Conservation (phyloP, 148 eudicot species). For the Rhododendron simsii region DNA sequence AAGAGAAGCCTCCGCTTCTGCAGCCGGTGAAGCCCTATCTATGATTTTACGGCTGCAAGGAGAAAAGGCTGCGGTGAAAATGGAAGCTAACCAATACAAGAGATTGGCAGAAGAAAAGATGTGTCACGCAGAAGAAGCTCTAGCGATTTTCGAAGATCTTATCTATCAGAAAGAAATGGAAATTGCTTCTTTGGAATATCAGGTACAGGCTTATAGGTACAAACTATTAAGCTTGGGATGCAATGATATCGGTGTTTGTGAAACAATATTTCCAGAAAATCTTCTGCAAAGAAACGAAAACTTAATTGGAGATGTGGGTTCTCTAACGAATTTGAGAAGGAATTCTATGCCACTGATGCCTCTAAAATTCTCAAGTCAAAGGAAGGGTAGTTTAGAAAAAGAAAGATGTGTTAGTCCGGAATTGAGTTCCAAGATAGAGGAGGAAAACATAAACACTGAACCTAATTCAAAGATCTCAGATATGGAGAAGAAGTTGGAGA, state of each 20-base stretch:
- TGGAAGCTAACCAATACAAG: conserved; percentile 91
- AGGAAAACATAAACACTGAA: conserved; percentile 24
- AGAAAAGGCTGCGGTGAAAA: conserved; percentile 77
- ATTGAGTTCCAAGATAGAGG: conserved; percentile 22
- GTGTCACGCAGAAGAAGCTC: conserved; percentile 69
- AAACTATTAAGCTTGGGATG: conserved; percentile 70
- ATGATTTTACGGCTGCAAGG: conserved; percentile 87
- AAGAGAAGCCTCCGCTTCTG: conserved; percentile 75
- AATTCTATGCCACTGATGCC: conserved; percentile 46
- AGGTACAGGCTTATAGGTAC: conserved; percentile 73
- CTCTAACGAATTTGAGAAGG: conserved; percentile 28
- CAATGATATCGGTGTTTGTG: conserved; percentile 40
- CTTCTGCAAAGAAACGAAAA: conserved; percentile 43
- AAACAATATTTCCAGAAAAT: conserved; percentile 54
- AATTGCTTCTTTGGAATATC: conserved; percentile 70
- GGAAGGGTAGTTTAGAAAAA: conserved; percentile 37
- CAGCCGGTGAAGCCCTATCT: conserved; percentile 85
- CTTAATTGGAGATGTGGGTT: conserved; percentile 24
- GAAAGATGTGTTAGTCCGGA: conserved; percentile 34
- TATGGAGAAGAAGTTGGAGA: conserved; percentile 26
- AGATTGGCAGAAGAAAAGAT: conserved; percentile 90
- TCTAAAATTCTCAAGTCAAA: conserved; percentile 17
- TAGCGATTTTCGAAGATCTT: conserved; percentile 61
- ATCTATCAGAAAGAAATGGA: conserved; percentile 92
- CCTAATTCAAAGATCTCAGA: background rate